Evolutionary conservation across 1,139 yeast genomes (phyloP), one percentile per base, ranked within the genome.

Genomic region (Candida dubliniensis): DNA sequence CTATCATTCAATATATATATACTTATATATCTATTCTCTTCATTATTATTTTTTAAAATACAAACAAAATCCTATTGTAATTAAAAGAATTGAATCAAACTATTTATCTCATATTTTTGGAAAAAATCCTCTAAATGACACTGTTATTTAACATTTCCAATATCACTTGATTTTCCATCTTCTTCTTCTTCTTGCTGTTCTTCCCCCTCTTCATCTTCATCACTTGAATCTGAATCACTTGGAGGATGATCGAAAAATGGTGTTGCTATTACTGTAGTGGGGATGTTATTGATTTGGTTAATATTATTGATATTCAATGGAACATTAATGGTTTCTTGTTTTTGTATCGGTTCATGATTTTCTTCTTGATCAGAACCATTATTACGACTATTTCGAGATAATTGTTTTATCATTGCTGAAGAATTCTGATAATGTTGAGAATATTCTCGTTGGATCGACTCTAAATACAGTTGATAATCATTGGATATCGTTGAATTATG

Each of bases 241-340:
- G 76, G 76, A 3, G 76, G 77, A 23, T 65, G 66, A 43, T 59
- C 60, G 54, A 69, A 70, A 48, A 65, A 71, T 34, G 76, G 75
- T 9, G 71, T 62, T 6, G 76, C 74, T 31, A 71, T 67, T 11
- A 71, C 61, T 2, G 69, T 64, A 40, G 56, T 58, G 4, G 45
- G 41, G 18, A 33, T 36, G 23, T 39, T 34, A 18, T 18, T 18
- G 23, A 18, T 18, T 4, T 18, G 23, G 23, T 18, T 18, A 18
- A 18, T 18, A 18, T 5, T 31, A 26, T 29, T 36, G 24, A 32
- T 14, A 18, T 34, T 26, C 33, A 26, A 25, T 15, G 38, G 34
- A 9, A 13, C 12, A 14, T 27, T 31, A 12, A 25, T 30, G 26
- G 25, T 36, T 31, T 37, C 40, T 38, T 31, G 24, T 18, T 15